Evolutionary conservation across 495 filamentous ascomycete genomes (phyloP).

Genomic region (Xylaria cubensis): DNA sequence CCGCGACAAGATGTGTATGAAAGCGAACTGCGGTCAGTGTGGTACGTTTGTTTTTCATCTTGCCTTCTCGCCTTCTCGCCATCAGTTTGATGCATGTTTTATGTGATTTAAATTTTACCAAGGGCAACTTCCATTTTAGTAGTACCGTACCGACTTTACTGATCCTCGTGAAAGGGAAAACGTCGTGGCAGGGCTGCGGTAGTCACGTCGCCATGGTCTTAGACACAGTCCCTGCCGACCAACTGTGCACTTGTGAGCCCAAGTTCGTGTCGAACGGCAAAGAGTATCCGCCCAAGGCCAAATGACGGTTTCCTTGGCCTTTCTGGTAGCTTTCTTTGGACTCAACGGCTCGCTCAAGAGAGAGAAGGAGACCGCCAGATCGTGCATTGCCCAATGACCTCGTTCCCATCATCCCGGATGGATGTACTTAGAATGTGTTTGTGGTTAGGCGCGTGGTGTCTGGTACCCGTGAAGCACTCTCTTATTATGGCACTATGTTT

Average conservation of each 20-base stretch:
- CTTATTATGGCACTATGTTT: neutral
- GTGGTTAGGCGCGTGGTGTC: neutral
- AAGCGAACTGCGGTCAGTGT: conserved; percentile 38
- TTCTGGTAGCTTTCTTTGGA: conserved; percentile 18
- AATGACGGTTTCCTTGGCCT: conserved; percentile 23
- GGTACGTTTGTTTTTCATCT: conserved; percentile 30
- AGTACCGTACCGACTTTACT: neutral
- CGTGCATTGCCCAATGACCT: neutral
- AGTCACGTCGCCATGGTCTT: conserved; percentile 70
- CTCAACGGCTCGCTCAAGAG: neutral
- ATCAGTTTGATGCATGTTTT: neutral
- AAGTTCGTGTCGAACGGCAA: conserved; percentile 66
- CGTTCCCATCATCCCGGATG: neutral
- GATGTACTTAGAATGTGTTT: neutral
- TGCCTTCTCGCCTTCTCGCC: neutral
- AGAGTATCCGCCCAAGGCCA: conserved; percentile 65
- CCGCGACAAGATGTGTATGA: conserved; percentile 40
- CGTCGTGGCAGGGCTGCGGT: conserved; percentile 77
- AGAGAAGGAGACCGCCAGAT: neutral
- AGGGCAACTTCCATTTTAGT: neutral
- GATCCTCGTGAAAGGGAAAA: conserved; percentile 53
- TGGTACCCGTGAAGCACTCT: neutral
- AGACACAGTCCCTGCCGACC: conserved; percentile 61
- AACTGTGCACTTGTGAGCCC: conserved; percentile 71
- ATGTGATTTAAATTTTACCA: neutral